Base-by-base conservation (phyloP, 1,139 yeast species). In the Dujonia santamariae region DNA sequence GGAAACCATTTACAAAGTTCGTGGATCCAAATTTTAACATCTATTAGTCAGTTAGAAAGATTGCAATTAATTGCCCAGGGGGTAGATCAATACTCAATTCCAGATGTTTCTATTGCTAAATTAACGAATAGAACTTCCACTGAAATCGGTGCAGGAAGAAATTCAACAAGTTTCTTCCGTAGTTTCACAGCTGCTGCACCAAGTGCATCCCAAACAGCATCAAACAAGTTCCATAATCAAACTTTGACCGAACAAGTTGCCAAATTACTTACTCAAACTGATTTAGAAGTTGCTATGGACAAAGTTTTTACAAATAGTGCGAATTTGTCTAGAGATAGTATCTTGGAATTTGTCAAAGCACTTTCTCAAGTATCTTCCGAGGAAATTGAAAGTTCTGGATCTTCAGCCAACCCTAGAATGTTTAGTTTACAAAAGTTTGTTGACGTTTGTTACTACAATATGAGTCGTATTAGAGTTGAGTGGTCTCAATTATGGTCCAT, bases 401-500 rank as follows among this genome's bases (percentile, higher is more conserved):
- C 77, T 51, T 80, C 90, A 34, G 67, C 73, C 8, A 80, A 86
- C 42, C 98, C 98, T 19, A 72, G 98, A 54, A 83, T 88, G 60
- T 94, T 87, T 53, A 85, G 97, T 0, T 64, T 94, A 43, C 97
- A 88, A 51, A 94, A 94, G 53, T 85, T 94, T 70, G 96, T 94
- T 33, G 98, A 94, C 58, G 95, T 94, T 31, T 90, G 97, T 59
- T 92, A 92, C 58, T 94, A 94, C 64, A 94, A 94, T 56, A 92
- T 94, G 97, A 80, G 80, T 37, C 85, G 98, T 67, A 88, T 94
- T 49, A 80, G 96, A 55, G 80, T 94, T 44, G 97, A 94, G 61
- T 94, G 98, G 97, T 79, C 96, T 7, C 95, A 87, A 39, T 68
- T 94, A 40, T 94, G 99, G 99, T 75, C 84, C 6, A 83, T 86